Conservation (phyloP, 352 stramenopile genomes). For the Blastocystis hominis region DNA sequence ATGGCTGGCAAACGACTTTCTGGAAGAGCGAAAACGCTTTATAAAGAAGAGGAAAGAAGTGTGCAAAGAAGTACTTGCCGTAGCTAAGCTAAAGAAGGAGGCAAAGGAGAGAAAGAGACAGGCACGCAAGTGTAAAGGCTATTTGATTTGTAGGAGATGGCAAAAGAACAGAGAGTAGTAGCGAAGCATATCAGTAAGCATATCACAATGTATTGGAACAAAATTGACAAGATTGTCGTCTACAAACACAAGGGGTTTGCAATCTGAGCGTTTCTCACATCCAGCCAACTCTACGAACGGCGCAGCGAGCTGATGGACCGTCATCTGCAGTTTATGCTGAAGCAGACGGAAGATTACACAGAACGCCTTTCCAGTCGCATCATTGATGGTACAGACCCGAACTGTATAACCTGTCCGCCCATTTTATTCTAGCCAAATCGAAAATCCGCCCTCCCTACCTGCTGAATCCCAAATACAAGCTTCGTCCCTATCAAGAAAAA, state of each 20-base stretch:
- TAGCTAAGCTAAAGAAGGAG: slow-evolving; percentile 65
- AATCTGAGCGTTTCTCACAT: neutral
- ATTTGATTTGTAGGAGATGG: neutral
- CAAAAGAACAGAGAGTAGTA: neutral
- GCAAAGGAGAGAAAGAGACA: slow-evolving; percentile 48
- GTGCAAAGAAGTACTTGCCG: slow-evolving; percentile 65
- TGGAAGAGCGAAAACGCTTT: slow-evolving; percentile 76
- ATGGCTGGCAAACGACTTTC: slow-evolving; percentile 84
- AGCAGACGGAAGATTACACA: slow-evolving; percentile 90
- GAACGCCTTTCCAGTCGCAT: slow-evolving; percentile 71
- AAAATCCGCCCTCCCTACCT: slow-evolving; percentile 62
- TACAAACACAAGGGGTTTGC: slow-evolving; percentile 81
- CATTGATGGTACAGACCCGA: neutral
- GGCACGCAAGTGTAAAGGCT: neutral
- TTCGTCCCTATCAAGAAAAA: slow-evolving; percentile 75
- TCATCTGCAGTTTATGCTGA: slow-evolving; percentile 83
- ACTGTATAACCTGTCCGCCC: slow-evolving; percentile 9
- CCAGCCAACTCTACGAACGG: slow-evolving; percentile 57
- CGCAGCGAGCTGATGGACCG: slow-evolving; percentile 83
- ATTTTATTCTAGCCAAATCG: slow-evolving; percentile 62
- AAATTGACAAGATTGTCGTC: slow-evolving; percentile 91
- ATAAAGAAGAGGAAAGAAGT: slow-evolving; percentile 70
- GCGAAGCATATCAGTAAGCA: slow-evolving; percentile 63
- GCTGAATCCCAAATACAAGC: slow-evolving; percentile 61
- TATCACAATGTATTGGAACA: slow-evolving; percentile 89